Conservation (phyloP, 352 stramenopile genomes). For the Pythium apleroticum region DNA sequence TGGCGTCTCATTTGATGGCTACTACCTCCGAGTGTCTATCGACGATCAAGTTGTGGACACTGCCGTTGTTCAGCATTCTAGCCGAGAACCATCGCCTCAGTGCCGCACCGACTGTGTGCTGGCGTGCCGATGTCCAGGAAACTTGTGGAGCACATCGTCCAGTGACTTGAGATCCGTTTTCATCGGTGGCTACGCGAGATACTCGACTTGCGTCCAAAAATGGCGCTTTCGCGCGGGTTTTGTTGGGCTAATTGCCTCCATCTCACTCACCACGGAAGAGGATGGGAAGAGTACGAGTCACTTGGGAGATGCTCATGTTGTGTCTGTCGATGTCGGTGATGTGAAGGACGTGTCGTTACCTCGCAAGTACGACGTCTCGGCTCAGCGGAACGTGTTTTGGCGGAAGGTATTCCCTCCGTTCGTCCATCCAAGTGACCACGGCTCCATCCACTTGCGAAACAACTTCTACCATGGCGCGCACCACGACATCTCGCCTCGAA, state of each 20-base stretch:
- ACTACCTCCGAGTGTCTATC: slow-evolving; percentile 48
- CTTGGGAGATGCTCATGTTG: neutral
- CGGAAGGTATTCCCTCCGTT: slow-evolving; percentile 43
- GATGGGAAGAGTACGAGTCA: neutral
- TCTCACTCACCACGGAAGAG: neutral
- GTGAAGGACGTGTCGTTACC: slow-evolving; percentile 4
- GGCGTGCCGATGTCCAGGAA: slow-evolving; percentile 15
- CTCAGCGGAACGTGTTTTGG: slow-evolving; percentile 64
- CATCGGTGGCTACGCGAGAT: slow-evolving; percentile 50
- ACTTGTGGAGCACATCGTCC: slow-evolving; percentile 3
- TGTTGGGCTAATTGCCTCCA: slow-evolving; percentile 42
- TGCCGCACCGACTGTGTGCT: slow-evolving; percentile 9
- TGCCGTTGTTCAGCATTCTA: slow-evolving; percentile 12
- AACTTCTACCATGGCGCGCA: slow-evolving; percentile 68
- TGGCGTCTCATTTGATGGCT: slow-evolving; percentile 45
- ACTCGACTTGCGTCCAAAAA: slow-evolving; percentile 44
- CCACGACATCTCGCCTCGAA: slow-evolving; percentile 37
- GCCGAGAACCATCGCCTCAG: neutral
- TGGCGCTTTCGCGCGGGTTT: slow-evolving; percentile 55
- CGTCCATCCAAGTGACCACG: neutral
- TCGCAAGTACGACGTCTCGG: slow-evolving; percentile 34
- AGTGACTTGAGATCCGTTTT: slow-evolving; percentile 41
- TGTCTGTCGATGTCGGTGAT: neutral
- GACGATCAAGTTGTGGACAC: slow-evolving; percentile 49
- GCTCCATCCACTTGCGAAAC: slow-evolving; percentile 37